phyloP scores from a whole-genome alignment of 805 yeast species.

The Komagataella ulmi region DNA sequence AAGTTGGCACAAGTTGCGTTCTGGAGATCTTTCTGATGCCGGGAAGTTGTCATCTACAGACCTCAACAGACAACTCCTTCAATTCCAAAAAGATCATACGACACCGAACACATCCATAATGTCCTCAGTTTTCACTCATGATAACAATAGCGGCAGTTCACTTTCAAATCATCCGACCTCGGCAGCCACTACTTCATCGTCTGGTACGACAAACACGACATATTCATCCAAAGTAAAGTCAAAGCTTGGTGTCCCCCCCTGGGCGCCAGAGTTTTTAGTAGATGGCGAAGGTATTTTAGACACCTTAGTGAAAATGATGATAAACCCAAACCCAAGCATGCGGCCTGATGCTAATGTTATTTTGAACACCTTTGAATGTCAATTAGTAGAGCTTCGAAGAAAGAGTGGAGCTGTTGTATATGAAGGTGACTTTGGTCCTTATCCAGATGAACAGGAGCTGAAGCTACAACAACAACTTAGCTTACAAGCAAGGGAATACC shows the following conservation, averaged over 20 bases:
- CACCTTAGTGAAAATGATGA: conserved; percentile 75
- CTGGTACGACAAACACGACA: background rate
- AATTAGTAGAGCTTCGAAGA: conserved; percentile 64
- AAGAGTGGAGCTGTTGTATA: conserved; percentile 89
- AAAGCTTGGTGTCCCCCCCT: conserved; percentile 38
- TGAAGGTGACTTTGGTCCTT: conserved; percentile 93
- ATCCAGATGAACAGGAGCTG: conserved; percentile 25
- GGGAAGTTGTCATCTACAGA: conserved; percentile 74
- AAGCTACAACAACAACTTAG: background rate
- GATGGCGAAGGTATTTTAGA: conserved; percentile 67
- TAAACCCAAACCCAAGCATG: conserved; percentile 65
- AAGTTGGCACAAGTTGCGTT: conserved; percentile 90
- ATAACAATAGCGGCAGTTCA: background rate
- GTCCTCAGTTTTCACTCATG: background rate
- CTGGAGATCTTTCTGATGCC: conserved; percentile 93
- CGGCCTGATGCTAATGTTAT: conserved; percentile 74
- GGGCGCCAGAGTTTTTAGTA: conserved; percentile 80
- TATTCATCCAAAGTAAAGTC: conserved; percentile 4
- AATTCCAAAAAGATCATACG: conserved; percentile 7
- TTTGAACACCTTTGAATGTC: conserved; percentile 60
- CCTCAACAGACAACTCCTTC: conserved; percentile 14
- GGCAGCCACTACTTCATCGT: background rate
- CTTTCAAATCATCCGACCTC: conserved; percentile 11
- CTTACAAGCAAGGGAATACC: background rate
- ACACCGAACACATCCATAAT: background rate